Conservation (phyloP, 2,329 filamentous ascomycete genomes). For the Cercospora canescens region DNA sequence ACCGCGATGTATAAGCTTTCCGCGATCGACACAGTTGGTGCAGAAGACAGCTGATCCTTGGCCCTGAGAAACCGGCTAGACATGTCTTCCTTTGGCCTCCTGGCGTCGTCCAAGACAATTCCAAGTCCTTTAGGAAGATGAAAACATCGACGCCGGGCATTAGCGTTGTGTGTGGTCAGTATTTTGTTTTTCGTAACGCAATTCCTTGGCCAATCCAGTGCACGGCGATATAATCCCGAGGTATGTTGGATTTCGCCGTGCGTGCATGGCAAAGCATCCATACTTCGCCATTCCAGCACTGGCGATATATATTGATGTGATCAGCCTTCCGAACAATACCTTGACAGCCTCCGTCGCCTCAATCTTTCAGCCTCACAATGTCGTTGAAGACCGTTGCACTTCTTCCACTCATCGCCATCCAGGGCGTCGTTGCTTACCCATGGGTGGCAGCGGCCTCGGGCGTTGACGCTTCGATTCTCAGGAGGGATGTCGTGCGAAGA, state of each 20-base stretch:
- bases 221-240: background rate
- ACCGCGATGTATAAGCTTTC: background rate
- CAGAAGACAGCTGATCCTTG: background rate
- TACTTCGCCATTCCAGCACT: background rate
- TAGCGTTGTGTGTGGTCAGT: background rate
- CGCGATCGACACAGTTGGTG: background rate
- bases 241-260: background rate
- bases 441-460: slow-evolving; percentile 38
- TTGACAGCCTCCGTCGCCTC: background rate
- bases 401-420: background rate
- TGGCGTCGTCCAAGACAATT: background rate
- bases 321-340: background rate
- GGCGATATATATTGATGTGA: background rate
- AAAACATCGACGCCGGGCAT: background rate
- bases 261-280: background rate
- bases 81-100: background rate
- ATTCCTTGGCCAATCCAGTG: background rate
- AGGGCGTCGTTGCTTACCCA: slow-evolving; percentile 25
- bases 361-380: background rate
- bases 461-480: slow-evolving; percentile 35
- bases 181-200: background rate
- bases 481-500: slow-evolving; percentile 3
- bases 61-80: background rate
- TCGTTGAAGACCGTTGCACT: background rate
- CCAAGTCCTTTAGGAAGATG: background rate